Evolutionary conservation across 805 yeast genomes (phyloP), one percentile per base, ranked within the genome.

Genomic region (Sugiyamaella lignohabitans): DNA sequence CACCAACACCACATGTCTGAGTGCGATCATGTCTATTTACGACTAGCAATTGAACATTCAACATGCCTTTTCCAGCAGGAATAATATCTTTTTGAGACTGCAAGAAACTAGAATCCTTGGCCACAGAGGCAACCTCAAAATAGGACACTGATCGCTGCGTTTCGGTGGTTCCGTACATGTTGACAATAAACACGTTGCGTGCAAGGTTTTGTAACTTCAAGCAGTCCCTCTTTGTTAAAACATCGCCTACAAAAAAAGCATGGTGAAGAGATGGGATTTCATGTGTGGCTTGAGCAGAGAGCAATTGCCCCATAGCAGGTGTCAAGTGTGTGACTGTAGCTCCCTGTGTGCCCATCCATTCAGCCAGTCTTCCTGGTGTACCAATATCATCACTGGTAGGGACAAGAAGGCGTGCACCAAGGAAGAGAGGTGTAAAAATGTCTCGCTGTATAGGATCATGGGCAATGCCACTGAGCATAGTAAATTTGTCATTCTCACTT

Each of bases 371-470:
- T 24, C 98, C 98, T 4, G 99, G 99, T 2, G 98, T 93, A 41
- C 99, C 98, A 59, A 93, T 93, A 65, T 93, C 99, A 65, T 93
- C 97, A 16, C 88, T 81, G 11, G 97, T 89, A 43, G 99, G 99
- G 24, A 93, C 94, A 53, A 87, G 74, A 47, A 93, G 72, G 56
- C 82, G 85, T 17, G 98, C 98, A 54, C 99, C 99, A 53, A 93
- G 70, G 66, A 93, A 93, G 53, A 93, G 74, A 19, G 99, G 99
- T 5, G 99, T 93, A 67, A 93, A 93, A 84, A 93, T 93, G 67
- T 93, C 99, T 73, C 99, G 84, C 72, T 93, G 99, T 53, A 93
- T 91, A 10, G 99, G 99, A 67, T 93, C 99, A 65, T 93, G 99
- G 0, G 99, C 99, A 64, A 93, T 93, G 60, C 99, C 99, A 5